phyloP scores from a whole-genome alignment of 495 filamentous ascomycete genomes.

The Penicillium tannophilum region DNA sequence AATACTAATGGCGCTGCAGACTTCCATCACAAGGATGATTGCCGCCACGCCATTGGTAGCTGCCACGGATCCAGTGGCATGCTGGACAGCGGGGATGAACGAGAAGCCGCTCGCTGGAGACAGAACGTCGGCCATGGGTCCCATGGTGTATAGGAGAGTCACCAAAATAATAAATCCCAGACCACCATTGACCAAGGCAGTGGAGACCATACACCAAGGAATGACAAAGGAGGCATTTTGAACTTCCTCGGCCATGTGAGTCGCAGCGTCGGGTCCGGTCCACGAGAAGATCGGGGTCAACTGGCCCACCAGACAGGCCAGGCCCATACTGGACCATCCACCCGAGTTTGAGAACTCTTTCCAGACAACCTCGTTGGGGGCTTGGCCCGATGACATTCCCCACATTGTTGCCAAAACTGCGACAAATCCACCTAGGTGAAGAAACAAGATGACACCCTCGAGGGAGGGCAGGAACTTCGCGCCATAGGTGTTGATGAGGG shows the following conservation, averaged over 20 bases:
- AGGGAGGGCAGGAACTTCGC: conserved; percentile 40
- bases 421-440: conserved; percentile 54
- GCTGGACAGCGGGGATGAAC: conserved; percentile 37
- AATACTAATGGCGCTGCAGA: conserved; percentile 42
- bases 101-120: conserved; percentile 38
- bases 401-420: conserved; percentile 50
- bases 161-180: conserved; percentile 42
- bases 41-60: conserved; percentile 39
- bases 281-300: conserved; percentile 45
- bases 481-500: conserved; percentile 46
- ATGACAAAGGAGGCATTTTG: conserved; percentile 47
- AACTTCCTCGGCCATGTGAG: conserved; percentile 53
- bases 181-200: conserved; percentile 43
- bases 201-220: conserved; percentile 49
- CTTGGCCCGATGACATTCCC: conserved; percentile 40
- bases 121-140: conserved; percentile 38
- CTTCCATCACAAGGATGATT: conserved; percentile 42
- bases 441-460: conserved; percentile 45
- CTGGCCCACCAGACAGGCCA: conserved; percentile 47
- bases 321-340: conserved; percentile 43
- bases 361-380: conserved; percentile 39
- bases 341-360: conserved; percentile 49
- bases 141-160: conserved; percentile 49
- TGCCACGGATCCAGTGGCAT: conserved; percentile 31
- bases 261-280: conserved; percentile 41